Evolutionary conservation across 257 asterid species (phyloP).

Genomic region (Orobanche coerulescens): DNA sequence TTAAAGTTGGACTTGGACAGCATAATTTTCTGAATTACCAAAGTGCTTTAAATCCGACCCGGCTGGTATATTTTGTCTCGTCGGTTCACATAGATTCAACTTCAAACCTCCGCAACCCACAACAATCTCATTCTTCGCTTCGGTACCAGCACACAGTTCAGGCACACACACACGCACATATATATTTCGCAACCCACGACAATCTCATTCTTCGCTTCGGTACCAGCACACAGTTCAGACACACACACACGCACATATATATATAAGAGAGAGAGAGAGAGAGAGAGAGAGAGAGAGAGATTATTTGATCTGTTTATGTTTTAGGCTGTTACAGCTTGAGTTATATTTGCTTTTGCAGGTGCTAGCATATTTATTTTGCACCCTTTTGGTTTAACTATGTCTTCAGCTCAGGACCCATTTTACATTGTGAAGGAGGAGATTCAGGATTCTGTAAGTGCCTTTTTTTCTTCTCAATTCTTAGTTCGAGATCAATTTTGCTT

Average conservation of each 20-base stretch:
- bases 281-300: no score
- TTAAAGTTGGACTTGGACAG: no score
- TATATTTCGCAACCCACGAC: no score
- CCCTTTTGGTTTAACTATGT: constrained; percentile 39
- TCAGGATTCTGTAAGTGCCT: constrained; percentile 76
- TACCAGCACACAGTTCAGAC: neutral
- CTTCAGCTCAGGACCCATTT: constrained; percentile 95
- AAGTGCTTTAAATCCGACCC: neutral
- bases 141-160: neutral
- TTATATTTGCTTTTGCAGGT: neutral
- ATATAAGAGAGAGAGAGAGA: neutral
- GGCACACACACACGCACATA: no score
- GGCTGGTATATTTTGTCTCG: neutral
- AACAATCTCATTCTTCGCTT: neutral
- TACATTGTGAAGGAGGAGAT: constrained; percentile 95
- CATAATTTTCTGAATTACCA: no score
- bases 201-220: no score
- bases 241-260: neutral
- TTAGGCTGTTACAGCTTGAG: neutral
- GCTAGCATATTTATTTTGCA: neutral
- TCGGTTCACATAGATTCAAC: neutral
- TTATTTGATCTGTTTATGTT: neutral
- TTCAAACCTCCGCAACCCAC: neutral
- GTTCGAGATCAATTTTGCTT: constrained; percentile 9
- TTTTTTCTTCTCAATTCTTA: neutral